Conservation (phyloP, 2,329 filamentous ascomycete species). For the Penicillium sp. region DNA sequence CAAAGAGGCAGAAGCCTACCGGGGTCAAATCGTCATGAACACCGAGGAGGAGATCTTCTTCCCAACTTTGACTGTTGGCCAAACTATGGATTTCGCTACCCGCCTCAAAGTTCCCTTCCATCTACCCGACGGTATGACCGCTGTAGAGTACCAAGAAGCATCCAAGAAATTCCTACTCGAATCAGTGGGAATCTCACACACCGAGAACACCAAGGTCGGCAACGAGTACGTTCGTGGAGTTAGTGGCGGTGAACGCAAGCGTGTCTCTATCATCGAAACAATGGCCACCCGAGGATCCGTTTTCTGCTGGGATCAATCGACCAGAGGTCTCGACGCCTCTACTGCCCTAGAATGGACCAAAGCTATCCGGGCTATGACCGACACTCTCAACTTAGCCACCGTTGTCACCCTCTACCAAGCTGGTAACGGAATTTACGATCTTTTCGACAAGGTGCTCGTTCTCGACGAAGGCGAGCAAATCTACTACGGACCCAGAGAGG, state of each 20-base stretch:
- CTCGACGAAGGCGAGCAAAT: constrained; percentile 67
- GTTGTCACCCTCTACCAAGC: constrained; percentile 71
- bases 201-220: constrained; percentile 66
- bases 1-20: constrained; percentile 49
- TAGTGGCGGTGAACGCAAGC: constrained; percentile 68
- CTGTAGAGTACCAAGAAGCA: constrained; percentile 50
- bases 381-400: constrained; percentile 60
- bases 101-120: constrained; percentile 57
- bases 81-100: constrained; percentile 58
- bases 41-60: constrained; percentile 56
- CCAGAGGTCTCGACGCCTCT: constrained; percentile 65
- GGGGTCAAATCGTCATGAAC: constrained; percentile 60
- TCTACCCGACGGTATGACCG: constrained; percentile 47
- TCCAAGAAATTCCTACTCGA: constrained; percentile 58
- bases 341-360: constrained; percentile 64
- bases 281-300: constrained; percentile 60
- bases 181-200: constrained; percentile 61
- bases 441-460: constrained; percentile 71
- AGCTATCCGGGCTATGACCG: constrained; percentile 64
- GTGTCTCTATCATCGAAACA: constrained; percentile 68
- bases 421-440: constrained; percentile 67
- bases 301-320: constrained; percentile 69
- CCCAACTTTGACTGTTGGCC: constrained; percentile 52
- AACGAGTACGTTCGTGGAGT: constrained; percentile 68
- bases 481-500: constrained; percentile 62